Conservation (phyloP, 768 basidiomycete genomes). For the Xerocomellus dryophilus region DNA sequence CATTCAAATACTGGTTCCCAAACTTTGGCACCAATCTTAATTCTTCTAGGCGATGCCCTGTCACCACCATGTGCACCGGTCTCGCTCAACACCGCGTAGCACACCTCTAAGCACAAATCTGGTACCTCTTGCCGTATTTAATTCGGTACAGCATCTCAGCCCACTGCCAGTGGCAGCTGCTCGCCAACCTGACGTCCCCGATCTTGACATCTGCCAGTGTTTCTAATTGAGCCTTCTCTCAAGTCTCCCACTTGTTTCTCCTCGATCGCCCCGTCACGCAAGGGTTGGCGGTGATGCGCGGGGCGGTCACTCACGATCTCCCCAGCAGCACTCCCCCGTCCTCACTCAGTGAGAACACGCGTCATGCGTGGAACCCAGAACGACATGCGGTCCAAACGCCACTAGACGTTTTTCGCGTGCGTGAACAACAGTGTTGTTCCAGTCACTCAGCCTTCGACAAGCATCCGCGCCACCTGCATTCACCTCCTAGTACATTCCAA, state of each 20-base stretch:
- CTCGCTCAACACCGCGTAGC: neutral
- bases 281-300: neutral
- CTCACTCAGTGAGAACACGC: conserved; percentile 2
- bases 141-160: neutral
- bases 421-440: conserved; percentile 16
- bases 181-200: neutral
- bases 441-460: conserved; percentile 6
- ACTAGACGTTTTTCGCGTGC: conserved; percentile 32
- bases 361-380: conserved; percentile 5
- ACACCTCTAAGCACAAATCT: neutral
- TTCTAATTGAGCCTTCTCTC: neutral
- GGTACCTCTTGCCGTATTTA: neutral
- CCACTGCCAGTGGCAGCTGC: neutral
- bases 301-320: neutral
- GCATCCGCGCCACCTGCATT: conserved; percentile 3
- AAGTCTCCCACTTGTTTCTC: neutral
- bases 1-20: conserved; percentile 6
- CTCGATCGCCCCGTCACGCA: neutral
- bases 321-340: neutral
- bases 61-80: conserved; percentile 4
- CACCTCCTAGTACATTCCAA: neutral
- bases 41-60: conserved; percentile 10
- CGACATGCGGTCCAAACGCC: conserved; percentile 25
- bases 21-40: conserved; percentile 17
- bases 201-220: conserved; percentile 10